Percentiles rank a stretch among this genome's conserved stretches.
Evolutionary conservation across 305 asterid genomes (phyloP).

Genomic region (Fraxinus velutina): DNA sequence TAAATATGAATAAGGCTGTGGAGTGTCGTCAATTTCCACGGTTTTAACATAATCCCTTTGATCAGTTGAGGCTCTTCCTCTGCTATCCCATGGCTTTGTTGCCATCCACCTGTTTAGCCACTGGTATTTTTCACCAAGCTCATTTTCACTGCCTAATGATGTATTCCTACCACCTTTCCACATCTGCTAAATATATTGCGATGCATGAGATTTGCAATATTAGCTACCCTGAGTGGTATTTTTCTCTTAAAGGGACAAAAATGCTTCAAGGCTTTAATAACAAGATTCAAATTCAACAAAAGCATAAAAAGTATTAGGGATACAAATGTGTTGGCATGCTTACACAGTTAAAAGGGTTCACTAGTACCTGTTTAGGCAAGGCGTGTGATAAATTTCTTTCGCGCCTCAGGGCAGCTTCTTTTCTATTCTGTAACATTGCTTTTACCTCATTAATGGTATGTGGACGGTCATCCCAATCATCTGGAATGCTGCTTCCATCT

Average conservation of each 20-base stretch:
- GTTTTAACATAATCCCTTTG: constrained; percentile 23
- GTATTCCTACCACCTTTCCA: constrained; percentile 30
- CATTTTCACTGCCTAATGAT: constrained; percentile 34
- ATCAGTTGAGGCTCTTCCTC: constrained; percentile 39
- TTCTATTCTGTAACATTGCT: constrained; percentile 28
- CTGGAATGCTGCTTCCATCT: constrained; percentile 29
- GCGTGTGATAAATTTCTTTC: constrained; percentile 29
- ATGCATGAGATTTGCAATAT: not conserved
- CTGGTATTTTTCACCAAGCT: constrained; percentile 29
- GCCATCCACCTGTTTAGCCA: constrained; percentile 29
- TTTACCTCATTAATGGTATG: constrained; percentile 35
- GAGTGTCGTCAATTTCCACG: constrained; percentile 35
- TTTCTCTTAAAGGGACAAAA: not conserved
- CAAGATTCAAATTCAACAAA: not conserved
- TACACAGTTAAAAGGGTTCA: not conserved
- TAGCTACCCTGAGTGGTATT: not conserved
- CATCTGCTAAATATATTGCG: constrained; percentile 17
- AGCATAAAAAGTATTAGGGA: not conserved
- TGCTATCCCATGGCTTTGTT: constrained; percentile 35
- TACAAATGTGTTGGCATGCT: not conserved
- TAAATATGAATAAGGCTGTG: constrained; percentile 29
- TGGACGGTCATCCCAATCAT: constrained; percentile 36
- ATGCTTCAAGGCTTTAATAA: not conserved
- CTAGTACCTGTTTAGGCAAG: constrained; percentile 34
- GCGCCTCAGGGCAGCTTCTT: constrained; percentile 27